Evolutionary conservation across 305 asterid species (phyloP), one percentile per base, ranked within the genome.

Genomic region (Fraxinus floribunda): DNA sequence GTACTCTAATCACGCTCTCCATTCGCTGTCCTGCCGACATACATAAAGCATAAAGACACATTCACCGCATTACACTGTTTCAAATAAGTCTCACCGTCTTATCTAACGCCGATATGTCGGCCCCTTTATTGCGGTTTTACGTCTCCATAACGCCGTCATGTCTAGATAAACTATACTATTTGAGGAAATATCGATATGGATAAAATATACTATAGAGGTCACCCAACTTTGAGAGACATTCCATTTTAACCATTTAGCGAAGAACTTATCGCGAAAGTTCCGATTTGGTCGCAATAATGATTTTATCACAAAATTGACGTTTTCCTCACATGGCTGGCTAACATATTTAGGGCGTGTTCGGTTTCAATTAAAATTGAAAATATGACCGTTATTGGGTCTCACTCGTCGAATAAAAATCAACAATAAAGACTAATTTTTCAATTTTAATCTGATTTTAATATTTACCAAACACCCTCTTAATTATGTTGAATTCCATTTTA

Each of bases 71-170:
- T 49, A 29, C 62, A 18, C 79, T 30, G 74, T 39, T 77, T 77
- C 68, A 68, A 4, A 1, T 8, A 15, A 55, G 57, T 30, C 32
- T 77, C 55, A 75, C 78, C 84, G 88, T 83, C 79, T 80, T 16
- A 11, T 4, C 80, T 80, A 8, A 76, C 89, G 83, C 86, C 86
- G 90, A 85, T 75, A 78, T 73, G 34, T 52, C 39, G 8, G 18
- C 10, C 11, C 5, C 32, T 10, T 24, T 26, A 20, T 26, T 60
- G 38, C n/a, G 0, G 4, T 4, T 18, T 16, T 4, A 7, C 32
- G 20, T 76, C 24, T 10, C 10, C 41, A 11, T 29, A 30, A 41
- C 68, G 70, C 38, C 64, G n/a, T 76, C 41, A 18, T 49, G n/a
- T 72, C 84, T 81, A 76, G 83, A 84, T 57, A 38, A 55, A 36